A percentile compares a stretch with the other conserved stretches of the same genome.
Evolutionary conservation across 2,329 filamentous ascomycete genomes (phyloP).

Genomic region (Paraphoma chrysanthemicola): DNA sequence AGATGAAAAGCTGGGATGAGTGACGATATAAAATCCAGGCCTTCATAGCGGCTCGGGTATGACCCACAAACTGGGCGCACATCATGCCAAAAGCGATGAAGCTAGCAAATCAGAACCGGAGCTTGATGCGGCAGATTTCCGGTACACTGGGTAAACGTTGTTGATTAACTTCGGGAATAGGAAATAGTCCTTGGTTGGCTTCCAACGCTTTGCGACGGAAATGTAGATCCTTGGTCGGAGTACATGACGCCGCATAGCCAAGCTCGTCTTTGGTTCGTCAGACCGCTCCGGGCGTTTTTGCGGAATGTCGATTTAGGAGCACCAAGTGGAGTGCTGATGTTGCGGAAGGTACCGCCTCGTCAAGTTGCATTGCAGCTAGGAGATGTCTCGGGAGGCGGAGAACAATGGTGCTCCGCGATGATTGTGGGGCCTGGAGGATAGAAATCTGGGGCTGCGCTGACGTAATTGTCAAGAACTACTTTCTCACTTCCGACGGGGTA

Average conservation of each 20-base stretch:
- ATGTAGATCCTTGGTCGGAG: background rate
- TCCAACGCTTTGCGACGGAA: background rate
- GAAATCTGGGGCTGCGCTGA: too few relatives aligned
- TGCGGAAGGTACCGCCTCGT: background rate
- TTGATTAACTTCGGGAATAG: slow-evolving; percentile 24
- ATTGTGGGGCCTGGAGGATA: background rate
- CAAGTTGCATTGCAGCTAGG: background rate
- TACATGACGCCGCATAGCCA: background rate
- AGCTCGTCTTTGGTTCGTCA: background rate
- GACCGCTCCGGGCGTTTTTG: background rate
- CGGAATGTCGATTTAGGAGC: background rate
- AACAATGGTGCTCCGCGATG: background rate
- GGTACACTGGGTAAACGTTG: slow-evolving; percentile 5
- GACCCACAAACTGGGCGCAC: slow-evolving; percentile 6
- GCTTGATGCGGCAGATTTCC: slow-evolving; percentile 9
- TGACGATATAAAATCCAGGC: slow-evolving; percentile 13
- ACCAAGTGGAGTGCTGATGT: background rate
- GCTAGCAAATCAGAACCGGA: slow-evolving; percentile 14
- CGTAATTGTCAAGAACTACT: too few relatives aligned
- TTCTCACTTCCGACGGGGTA: too few relatives aligned
- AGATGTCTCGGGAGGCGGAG: background rate
- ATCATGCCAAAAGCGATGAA: slow-evolving; percentile 4
- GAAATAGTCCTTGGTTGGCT: background rate
- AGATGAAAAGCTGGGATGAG: background rate
- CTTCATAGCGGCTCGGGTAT: slow-evolving; percentile 14